A percentile compares a stretch with the other conserved stretches of the same genome.
These are phyloP conservation scores for Pichia kluyveri DNA, from an alignment of 805 yeast genomes.

Conservation along the genomic window DNA sequence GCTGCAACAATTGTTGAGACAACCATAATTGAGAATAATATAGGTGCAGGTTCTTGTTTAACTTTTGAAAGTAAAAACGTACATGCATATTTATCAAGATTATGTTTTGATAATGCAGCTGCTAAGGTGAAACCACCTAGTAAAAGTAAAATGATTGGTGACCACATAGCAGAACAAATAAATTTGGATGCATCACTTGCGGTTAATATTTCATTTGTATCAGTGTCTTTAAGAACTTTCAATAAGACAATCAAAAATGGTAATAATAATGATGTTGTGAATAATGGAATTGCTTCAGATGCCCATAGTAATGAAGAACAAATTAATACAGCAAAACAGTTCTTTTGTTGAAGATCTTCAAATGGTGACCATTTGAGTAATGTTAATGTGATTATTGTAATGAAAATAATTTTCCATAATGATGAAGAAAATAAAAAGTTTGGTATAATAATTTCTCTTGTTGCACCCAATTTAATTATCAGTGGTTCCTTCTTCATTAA, in stretches of 20 bases:
- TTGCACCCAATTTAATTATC: conserved; percentile 22
- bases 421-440: conserved; percentile 29
- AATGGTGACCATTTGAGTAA: conserved; percentile 50
- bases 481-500: conserved; percentile 14
- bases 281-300: conserved; percentile 86
- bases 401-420: conserved; percentile 35
- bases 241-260: conserved; percentile 75
- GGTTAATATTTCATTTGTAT: conserved; percentile 39
- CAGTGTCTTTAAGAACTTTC: conserved; percentile 55
- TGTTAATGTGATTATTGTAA: conserved; percentile 38
- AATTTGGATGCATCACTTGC: conserved; percentile 68
- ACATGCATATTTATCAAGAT: conserved; percentile 78
- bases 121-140: conserved; percentile 94
- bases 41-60: conserved; percentile 75
- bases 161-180: conserved; percentile 88
- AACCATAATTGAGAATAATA: conserved; percentile 72
- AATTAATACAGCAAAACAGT: conserved; percentile 77
- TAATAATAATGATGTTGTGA: conserved; percentile 76
- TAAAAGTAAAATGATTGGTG: conserved; percentile 80
- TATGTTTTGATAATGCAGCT: conserved; percentile 86
- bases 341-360: conserved; percentile 51
- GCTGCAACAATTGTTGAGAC: conserved; percentile 81
- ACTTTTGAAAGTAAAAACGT: conserved; percentile 74
- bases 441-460: conserved; percentile 24
- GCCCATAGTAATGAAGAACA: conserved; percentile 91